Base-by-base conservation (phyloP, 352 stramenopile species). In the Phytophthora quininea region DNA sequence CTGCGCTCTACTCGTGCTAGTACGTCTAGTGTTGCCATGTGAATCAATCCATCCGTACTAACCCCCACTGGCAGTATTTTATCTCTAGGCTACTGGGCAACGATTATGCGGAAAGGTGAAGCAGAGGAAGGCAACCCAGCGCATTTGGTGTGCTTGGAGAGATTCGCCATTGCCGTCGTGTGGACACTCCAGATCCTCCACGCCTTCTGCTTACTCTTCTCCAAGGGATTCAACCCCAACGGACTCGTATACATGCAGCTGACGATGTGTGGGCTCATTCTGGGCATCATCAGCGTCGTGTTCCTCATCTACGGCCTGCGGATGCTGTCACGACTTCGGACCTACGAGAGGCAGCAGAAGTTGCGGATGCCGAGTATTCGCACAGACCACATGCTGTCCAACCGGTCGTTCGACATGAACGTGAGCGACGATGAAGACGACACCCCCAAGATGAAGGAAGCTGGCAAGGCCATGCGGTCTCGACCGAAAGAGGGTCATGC, bases 41-140 rank as follows among this genome's bases (percentile, higher is more conserved):
- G 9, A 9, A 15, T 45, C 38, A 15, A 45, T 45, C 38, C 14
- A 14, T 45, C 38, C 14, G 9, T 15, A 14, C 38, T 9, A 45
- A 15, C 38, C 14, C 14, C 14, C 14, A 14, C 9, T 45, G 38
- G 9, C 54, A 77, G 65, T 42, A 77, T 83, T 59, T 62, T 83
- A 64, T 74, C 74, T 19, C 54, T 86, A 40, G 59, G 38, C n/a
- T 86, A 79, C 54, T 84, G 77, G 74, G 65, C 76, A 48, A 80
- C 73, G 6, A 69, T 86, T 10, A 80, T 80, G 42, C 73, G 82
- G 56, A 63, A 72, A 15, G 67, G 70, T 45, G 61, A 57, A 8
- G 60, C 67, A 2, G 54, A 71, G 8, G 50, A 51, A 7, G 24
- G 56, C 12, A 64, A 63, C 33, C 64, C 57, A n/a, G 54, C 52